Percentiles rank a stretch among this genome's conserved stretches.
Evolutionary conservation across 1,284 basidiomycete species (phyloP).

Genomic region (Exsudoporus floridanus): DNA sequence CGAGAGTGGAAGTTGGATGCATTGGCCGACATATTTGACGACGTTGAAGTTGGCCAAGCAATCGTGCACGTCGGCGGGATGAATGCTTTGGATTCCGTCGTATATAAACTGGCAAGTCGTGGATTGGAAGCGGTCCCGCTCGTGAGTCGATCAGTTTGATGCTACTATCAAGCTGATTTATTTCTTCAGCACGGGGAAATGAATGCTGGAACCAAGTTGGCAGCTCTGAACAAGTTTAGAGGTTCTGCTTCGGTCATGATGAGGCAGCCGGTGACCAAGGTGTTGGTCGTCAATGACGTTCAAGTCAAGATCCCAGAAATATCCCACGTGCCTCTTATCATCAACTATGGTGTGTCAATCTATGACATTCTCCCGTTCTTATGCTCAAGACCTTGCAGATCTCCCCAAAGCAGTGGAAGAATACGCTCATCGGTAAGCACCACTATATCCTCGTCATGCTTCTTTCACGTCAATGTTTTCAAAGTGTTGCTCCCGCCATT

Average conservation of each 20-base stretch:
- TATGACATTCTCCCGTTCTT: not conserved
- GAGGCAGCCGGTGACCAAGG: constrained; percentile 64
- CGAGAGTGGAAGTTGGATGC: constrained; percentile 98
- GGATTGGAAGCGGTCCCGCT: constrained; percentile 75
- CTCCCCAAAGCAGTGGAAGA: constrained; percentile 94
- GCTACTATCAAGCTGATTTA: constrained; percentile 2
- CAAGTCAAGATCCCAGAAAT: constrained; percentile 87
- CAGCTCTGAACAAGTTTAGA: constrained; percentile 80
- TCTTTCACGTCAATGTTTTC: constrained; percentile 5
- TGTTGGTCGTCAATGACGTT: constrained; percentile 89
- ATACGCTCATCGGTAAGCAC: constrained; percentile 82
- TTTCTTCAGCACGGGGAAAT: constrained; percentile 76
- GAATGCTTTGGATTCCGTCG: constrained; percentile 80
- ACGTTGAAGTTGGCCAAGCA: constrained; percentile 81
- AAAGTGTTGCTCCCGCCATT: constrained; percentile 77
- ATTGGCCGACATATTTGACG: constrained; percentile 89
- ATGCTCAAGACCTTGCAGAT: constrained; percentile 50
- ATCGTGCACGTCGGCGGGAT: constrained; percentile 90
- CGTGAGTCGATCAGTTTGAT: constrained; percentile 16
- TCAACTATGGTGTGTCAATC: constrained; percentile 76
- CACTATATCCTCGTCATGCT: not conserved
- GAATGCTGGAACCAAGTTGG: constrained; percentile 77
- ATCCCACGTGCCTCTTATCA: constrained; percentile 84
- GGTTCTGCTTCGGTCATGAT: constrained; percentile 53
- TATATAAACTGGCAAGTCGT: constrained; percentile 84